Base-by-base conservation (phyloP, 345 rosid species). In the Eucalyptus leucophloia region DNA sequence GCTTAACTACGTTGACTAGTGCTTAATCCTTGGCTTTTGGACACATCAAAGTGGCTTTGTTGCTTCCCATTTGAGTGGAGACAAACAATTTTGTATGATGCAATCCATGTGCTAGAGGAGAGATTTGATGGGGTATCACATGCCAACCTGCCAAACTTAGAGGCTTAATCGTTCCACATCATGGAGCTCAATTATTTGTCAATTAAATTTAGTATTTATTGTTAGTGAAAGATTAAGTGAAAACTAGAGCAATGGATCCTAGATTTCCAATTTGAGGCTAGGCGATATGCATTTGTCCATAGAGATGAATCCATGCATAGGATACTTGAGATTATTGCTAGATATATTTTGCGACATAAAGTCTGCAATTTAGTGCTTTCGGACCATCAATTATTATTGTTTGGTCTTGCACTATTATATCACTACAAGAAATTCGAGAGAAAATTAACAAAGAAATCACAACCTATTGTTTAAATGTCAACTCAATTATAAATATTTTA, bases 21-120 rank as follows among this genome's bases (percentile, higher is more conserved):
- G 47, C 47, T 77, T 77, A 77, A 40, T 77, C 85, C 85, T 77
- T 40, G 85, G 85, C 85, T 77, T 69, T 77, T 40, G 85, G 85
- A 40, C 30, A 77, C 85, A 21, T 19, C 85, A 77, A 37, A 40
- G 85, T 77, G 47, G 5, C 47, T 40, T 37, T 40, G 28, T 77
- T 40, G 85, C 85, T 21, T 23, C 85, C 47, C 85, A 40, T 47
- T 77, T 40, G 85, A 21, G 47, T 21, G 85, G 85, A 77, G 85
- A 12, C 85, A 7, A 2, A 6, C 83, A 8, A 40, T 77, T 37
- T 77, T 77, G 8, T 21, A 40, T 77, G 24, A 21, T 21, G 85
- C 47, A 21, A 23, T 77, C 47, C 85, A 77, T 77, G 85, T 77
- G 85, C 85, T 40, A 2, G 44, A 12, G 85, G 85, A 21, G 85